These are phyloP conservation scores for Alternaria solani DNA, from an alignment of 2,329 filamentous ascomycete genomes.

Conservation along the genomic window DNA sequence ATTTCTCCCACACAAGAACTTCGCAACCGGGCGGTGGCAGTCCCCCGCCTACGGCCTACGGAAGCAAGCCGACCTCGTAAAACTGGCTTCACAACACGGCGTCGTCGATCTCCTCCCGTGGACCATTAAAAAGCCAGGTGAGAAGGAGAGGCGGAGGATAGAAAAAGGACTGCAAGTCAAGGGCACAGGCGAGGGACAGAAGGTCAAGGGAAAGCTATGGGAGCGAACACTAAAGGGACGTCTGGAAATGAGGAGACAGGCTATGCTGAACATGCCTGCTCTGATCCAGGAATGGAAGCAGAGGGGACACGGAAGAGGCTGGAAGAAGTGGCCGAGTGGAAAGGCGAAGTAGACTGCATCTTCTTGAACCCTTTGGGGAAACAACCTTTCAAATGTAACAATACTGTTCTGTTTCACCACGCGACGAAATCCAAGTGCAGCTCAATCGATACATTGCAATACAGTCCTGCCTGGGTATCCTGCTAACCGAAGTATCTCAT, in stretches of 20 bases:
- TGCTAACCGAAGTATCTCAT: constrained; percentile 9
- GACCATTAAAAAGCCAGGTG: constrained; percentile 77
- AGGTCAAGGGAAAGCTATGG: constrained; percentile 93
- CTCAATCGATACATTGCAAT: background rate
- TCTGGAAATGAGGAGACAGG: constrained; percentile 87
- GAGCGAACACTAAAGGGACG: constrained; percentile 84
- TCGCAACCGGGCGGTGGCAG: constrained; percentile 81
- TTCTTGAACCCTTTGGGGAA: background rate
- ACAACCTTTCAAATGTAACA: constrained; percentile 1
- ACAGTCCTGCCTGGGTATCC: constrained; percentile 7
- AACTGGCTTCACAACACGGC: constrained; percentile 79
- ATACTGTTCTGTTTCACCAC: background rate
- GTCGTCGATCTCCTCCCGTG: constrained; percentile 82
- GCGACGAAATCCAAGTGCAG: background rate
- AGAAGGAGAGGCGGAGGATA: constrained; percentile 73
- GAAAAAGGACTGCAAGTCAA: constrained; percentile 85
- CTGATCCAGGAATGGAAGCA: constrained; percentile 91
- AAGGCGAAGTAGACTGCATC: constrained; percentile 31
- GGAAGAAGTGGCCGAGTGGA: constrained; percentile 74
- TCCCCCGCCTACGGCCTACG: constrained; percentile 83
- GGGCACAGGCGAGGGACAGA: constrained; percentile 90
- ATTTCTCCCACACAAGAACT: constrained; percentile 81
- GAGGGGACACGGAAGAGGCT: constrained; percentile 75
- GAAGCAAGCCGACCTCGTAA: constrained; percentile 88
- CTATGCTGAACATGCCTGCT: constrained; percentile 93